These are phyloP conservation scores for Cerioporus squamosus DNA, from an alignment of 1,284 basidiomycete species.

Conservation along the genomic window DNA sequence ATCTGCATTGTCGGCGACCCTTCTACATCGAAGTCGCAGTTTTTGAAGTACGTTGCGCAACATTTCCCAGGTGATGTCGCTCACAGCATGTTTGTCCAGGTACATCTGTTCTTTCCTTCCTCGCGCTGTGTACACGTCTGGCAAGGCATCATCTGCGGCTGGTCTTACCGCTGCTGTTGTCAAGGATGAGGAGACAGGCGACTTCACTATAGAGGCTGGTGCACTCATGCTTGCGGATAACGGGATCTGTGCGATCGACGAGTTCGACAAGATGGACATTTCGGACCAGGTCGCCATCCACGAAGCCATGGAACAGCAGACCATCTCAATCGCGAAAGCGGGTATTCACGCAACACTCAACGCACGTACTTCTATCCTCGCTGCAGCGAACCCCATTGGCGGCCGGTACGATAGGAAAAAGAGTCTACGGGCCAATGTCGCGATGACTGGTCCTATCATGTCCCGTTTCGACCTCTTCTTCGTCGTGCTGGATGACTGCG, in stretches of 20 bases:
- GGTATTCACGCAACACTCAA: conserved; percentile 99
- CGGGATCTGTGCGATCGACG: conserved; percentile 99
- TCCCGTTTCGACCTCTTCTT: conserved; percentile 99
- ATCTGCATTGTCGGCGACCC: conserved; percentile 99
- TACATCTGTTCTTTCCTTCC: conserved; percentile 99
- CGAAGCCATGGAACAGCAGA: conserved; percentile 99
- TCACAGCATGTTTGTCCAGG: conserved; percentile 46
- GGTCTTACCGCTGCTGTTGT: conserved; percentile 99
- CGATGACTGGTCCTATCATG: conserved; percentile 99
- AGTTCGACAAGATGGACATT: conserved; percentile 99
- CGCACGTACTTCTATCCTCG: conserved; percentile 96
- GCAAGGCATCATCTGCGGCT: conserved; percentile 98
- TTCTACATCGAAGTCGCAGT: conserved; percentile 97
- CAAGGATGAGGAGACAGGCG: conserved; percentile 98
- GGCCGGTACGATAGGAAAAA: conserved; percentile 97
- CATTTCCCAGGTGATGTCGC: not conserved
- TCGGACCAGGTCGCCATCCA: conserved; percentile 99
- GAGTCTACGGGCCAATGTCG: conserved; percentile 92
- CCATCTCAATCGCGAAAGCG: conserved; percentile 98
- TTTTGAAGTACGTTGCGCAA: conserved; percentile 81
- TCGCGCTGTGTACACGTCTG: conserved; percentile 97
- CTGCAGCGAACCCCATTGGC: conserved; percentile 96
- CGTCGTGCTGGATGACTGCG: conserved; percentile 97
- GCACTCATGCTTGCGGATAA: conserved; percentile 99
- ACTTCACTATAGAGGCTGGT: conserved; percentile 99